Evolutionary conservation across 2,329 filamentous ascomycete species (phyloP).

Genomic region (Nothopassalora personata): DNA sequence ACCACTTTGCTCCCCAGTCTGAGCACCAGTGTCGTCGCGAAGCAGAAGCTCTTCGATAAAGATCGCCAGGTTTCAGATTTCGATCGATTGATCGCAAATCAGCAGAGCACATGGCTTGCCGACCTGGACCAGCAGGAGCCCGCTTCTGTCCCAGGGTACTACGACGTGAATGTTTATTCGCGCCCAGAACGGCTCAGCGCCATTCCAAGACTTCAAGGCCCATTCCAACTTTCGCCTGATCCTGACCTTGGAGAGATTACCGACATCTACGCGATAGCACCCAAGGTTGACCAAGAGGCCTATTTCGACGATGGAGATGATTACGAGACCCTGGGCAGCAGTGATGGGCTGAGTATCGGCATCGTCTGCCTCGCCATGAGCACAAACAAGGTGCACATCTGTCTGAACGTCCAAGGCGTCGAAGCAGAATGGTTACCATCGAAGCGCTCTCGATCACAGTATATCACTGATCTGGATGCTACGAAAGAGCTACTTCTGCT

Average conservation of each 20-base stretch:
- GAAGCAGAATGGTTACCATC: slow-evolving; percentile 59
- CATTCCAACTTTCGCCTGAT: slow-evolving; percentile 51
- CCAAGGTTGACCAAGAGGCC: slow-evolving; percentile 48
- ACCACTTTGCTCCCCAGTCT: slow-evolving; percentile 74
- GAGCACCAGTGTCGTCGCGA: slow-evolving; percentile 75
- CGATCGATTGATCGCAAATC: slow-evolving; percentile 42
- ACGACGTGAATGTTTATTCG: slow-evolving; percentile 49
- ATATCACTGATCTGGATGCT: slow-evolving; percentile 24
- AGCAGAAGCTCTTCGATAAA: slow-evolving; percentile 47
- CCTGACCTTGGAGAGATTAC: slow-evolving; percentile 53
- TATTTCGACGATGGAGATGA: slow-evolving; percentile 49
- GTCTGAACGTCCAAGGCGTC: slow-evolving; percentile 57
- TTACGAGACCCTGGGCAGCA: slow-evolving; percentile 28
- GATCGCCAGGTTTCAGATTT: slow-evolving; percentile 41
- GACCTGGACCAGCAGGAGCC: slow-evolving; percentile 22
- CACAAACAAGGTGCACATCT: slow-evolving; percentile 53
- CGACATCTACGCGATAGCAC: slow-evolving; percentile 56
- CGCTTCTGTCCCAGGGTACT: slow-evolving; percentile 29
- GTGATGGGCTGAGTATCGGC: slow-evolving; percentile 51
- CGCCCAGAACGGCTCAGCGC: slow-evolving; percentile 51
- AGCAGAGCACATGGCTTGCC: slow-evolving; percentile 55
- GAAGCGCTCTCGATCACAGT: slow-evolving; percentile 25
- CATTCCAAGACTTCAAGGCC: slow-evolving; percentile 58
- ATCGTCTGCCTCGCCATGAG: slow-evolving; percentile 55
- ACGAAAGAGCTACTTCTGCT: slow-evolving; percentile 33